Percentiles rank a stretch among this genome's conserved stretches.
These are phyloP conservation scores for Viola odorata DNA, from an alignment of 345 rosid genomes.

Conservation along the genomic window DNA sequence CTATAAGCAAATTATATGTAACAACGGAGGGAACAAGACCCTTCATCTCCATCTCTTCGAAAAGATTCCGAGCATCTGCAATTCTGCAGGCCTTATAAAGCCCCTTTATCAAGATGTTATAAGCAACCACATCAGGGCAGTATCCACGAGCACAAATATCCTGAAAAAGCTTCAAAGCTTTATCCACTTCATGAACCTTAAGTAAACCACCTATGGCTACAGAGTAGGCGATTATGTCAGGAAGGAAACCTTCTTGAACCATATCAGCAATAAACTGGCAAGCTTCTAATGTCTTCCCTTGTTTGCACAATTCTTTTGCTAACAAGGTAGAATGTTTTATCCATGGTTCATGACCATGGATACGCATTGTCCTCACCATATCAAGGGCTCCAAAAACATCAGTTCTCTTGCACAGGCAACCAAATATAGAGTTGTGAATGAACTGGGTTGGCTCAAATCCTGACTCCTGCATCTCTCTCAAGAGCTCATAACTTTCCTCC, in stretches of 20 bases:
- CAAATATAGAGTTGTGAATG: slow-evolving; percentile 59
- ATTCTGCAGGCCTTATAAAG: slow-evolving; percentile 57
- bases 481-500: slow-evolving; percentile 51
- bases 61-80: slow-evolving; percentile 50
- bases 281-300: slow-evolving; percentile 53
- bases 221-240: slow-evolving; percentile 68
- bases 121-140: slow-evolving; percentile 75
- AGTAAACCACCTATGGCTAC: slow-evolving; percentile 67
- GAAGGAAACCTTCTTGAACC: slow-evolving; percentile 68
- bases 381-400: slow-evolving; percentile 56
- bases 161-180: slow-evolving; percentile 58
- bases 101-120: slow-evolving; percentile 68
- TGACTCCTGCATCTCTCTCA: slow-evolving; percentile 49
- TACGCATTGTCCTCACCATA: slow-evolving; percentile 59
- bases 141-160: slow-evolving; percentile 48
- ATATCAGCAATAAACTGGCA: slow-evolving; percentile 54
- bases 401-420: slow-evolving; percentile 59
- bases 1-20: slow-evolving; percentile 68
- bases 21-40: slow-evolving; percentile 71
- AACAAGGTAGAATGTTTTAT: slow-evolving; percentile 65
- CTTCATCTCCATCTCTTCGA: slow-evolving; percentile 55
- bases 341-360: slow-evolving; percentile 76
- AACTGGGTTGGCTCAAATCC: slow-evolving; percentile 63
- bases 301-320: slow-evolving; percentile 49
- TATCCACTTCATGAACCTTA: slow-evolving; percentile 46